These are phyloP conservation scores for Leishmania amazonensis DNA, from an alignment of 208 protist species.

Conservation along the genomic window DNA sequence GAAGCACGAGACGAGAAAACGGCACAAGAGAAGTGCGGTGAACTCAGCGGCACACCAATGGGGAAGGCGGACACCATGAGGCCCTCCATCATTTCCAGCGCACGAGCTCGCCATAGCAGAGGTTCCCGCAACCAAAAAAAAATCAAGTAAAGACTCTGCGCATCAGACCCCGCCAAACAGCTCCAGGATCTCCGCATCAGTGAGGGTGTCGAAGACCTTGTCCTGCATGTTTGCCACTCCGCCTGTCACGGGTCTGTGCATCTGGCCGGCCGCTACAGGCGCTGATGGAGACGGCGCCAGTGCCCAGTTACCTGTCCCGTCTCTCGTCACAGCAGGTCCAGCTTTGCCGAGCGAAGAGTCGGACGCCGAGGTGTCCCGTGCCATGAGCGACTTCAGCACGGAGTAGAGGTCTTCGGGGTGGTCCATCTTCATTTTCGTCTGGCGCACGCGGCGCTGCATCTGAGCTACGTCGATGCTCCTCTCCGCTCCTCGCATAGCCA, in stretches of 20 bases:
- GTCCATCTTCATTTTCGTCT: conserved; percentile 32
- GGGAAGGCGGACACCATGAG: conserved; percentile 5
- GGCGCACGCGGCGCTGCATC: conserved; percentile 35
- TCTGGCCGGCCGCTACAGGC: conserved; percentile 7
- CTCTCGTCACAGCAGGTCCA: not conserved
- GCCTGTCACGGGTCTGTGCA: not conserved
- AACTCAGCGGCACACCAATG: not conserved
- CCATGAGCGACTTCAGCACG: conserved; percentile 34
- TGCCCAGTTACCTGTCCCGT: conserved; percentile 2
- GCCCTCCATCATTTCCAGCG: not conserved
- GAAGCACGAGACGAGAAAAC: not conserved
- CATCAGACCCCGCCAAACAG: conserved; percentile 50
- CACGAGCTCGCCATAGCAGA: not conserved
- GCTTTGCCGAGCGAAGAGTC: not conserved
- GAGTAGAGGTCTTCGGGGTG: conserved; percentile 31
- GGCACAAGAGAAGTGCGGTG: not conserved
- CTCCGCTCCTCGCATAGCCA: not conserved
- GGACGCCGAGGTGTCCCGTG: conserved; percentile 13
- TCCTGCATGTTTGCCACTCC: not conserved
- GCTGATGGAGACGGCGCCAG: conserved; percentile 17
- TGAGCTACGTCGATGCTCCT: conserved; percentile 13
- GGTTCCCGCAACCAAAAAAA: not conserved
- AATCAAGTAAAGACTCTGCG: not conserved
- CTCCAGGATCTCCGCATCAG: conserved; percentile 74
- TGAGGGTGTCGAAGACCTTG: conserved; percentile 39